Conservation (phyloP, 1,139 yeast genomes). For the Petasospora rhodanensis region DNA sequence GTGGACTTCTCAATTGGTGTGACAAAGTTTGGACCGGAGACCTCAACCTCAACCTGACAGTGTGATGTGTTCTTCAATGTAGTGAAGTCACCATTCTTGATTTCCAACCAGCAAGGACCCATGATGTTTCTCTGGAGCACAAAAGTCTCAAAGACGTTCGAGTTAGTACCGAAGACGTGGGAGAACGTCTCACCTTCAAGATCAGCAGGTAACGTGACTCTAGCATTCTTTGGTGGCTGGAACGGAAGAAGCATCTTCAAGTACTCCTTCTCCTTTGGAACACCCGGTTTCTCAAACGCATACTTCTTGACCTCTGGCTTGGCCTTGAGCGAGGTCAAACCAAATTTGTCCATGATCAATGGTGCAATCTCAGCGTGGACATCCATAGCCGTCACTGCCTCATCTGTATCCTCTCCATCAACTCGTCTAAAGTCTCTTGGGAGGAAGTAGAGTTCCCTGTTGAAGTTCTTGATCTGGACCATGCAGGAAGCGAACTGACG, state of each 20-base stretch:
- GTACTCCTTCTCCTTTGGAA: slow-evolving; percentile 80
- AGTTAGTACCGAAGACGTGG: slow-evolving; percentile 74
- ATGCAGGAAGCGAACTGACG: slow-evolving; percentile 62
- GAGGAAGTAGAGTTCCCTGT: slow-evolving; percentile 70
- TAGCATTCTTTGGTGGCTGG: slow-evolving; percentile 49
- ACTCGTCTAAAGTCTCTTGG: slow-evolving; percentile 51
- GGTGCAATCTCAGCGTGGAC: slow-evolving; percentile 77
- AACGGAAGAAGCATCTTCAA: slow-evolving; percentile 75
- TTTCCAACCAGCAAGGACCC: slow-evolving; percentile 98
- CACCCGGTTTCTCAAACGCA: slow-evolving; percentile 79
- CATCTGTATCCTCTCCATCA: slow-evolving; percentile 39
- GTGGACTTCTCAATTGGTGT: slow-evolving; percentile 46
- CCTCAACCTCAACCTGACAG: slow-evolving; percentile 71
- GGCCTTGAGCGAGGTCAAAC: slow-evolving; percentile 58
- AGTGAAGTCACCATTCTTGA: slow-evolving; percentile 58
- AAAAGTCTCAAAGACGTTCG: slow-evolving; percentile 79
- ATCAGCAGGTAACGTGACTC: slow-evolving; percentile 52
- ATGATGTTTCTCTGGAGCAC: slow-evolving; percentile 77
- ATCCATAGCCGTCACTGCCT: slow-evolving; percentile 51
- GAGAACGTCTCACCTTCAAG: slow-evolving; percentile 72
- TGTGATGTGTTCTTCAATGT: slow-evolving; percentile 68
- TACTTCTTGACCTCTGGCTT: slow-evolving; percentile 74
- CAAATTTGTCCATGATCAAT: slow-evolving; percentile 55
- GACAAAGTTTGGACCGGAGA: slow-evolving; percentile 46
- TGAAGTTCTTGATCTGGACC: slow-evolving; percentile 68